phyloP scores from a whole-genome alignment of 495 filamentous ascomycete genomes.

The Aspergillus baeticus region DNA sequence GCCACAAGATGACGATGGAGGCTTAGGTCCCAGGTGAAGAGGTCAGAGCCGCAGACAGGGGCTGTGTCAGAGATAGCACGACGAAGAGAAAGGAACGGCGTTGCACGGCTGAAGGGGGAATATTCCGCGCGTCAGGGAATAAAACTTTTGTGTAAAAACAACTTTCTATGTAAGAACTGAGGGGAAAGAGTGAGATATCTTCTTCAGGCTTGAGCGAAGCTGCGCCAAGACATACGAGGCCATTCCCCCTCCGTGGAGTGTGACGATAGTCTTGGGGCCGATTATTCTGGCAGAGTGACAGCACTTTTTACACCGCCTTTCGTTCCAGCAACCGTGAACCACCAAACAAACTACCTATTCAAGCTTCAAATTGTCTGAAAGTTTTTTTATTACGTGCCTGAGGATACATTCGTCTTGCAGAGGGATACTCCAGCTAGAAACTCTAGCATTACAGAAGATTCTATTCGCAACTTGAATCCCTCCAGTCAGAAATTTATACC shows the following conservation, averaged over 20 bases:
- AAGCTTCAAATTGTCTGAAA: constrained; percentile 21
- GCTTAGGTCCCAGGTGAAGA: constrained; percentile 10
- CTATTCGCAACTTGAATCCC: background rate
- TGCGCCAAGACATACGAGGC: constrained; percentile 20
- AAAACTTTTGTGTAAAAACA: background rate
- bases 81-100: background rate
- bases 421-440: background rate
- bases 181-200: constrained; percentile 11
- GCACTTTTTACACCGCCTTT: too few relatives aligned
- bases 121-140: background rate
- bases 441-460: background rate
- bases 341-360: constrained; percentile 38
- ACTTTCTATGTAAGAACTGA: constrained; percentile 2
- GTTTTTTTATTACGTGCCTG: constrained; percentile 14
- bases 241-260: constrained; percentile 22
- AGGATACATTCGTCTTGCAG: constrained; percentile 1
- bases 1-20: constrained; percentile 10
- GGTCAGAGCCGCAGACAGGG: constrained; percentile 2
- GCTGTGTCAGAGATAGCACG: constrained; percentile 3
- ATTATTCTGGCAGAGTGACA: constrained; percentile 29
- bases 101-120: background rate
- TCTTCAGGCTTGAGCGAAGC: constrained; percentile 5
- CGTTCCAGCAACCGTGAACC: constrained; percentile 22
- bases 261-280: constrained; percentile 8
- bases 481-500: background rate